These are phyloP conservation scores for Syncephalis fuscata DNA, from an alignment of 371 early-diverging fungal genomes.

Conservation along the genomic window DNA sequence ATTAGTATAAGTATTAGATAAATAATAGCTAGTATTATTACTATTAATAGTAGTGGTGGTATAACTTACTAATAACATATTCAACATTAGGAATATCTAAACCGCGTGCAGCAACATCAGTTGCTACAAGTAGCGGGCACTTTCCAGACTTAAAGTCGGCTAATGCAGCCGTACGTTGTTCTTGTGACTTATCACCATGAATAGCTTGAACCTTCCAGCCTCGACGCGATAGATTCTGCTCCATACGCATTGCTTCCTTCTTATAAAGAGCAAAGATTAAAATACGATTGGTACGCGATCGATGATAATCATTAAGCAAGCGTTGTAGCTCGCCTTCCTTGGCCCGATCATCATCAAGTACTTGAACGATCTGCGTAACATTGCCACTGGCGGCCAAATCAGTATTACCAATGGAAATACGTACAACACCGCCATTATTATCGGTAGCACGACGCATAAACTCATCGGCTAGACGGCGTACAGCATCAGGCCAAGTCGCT, in stretches of 20 bases:
- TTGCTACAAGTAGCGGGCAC: slow-evolving; percentile 69
- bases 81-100: slow-evolving; percentile 96
- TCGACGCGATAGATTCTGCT: slow-evolving; percentile 38
- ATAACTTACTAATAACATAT: slow-evolving; percentile 64
- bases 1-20: too few relatives aligned
- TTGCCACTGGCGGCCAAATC: slow-evolving; percentile 83
- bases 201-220: slow-evolving; percentile 76
- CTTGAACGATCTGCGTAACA: slow-evolving; percentile 89
- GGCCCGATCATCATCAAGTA: slow-evolving; percentile 49
- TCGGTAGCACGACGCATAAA: slow-evolving; percentile 54
- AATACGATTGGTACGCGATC: slow-evolving; percentile 56
- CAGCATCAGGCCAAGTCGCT: slow-evolving; percentile 57
- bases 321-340: slow-evolving; percentile 70
- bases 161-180: slow-evolving; percentile 48
- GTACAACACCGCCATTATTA: slow-evolving; percentile 18
- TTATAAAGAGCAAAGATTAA: slow-evolving; percentile 88
- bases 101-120: slow-evolving; percentile 93
- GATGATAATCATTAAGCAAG: slow-evolving; percentile 69
- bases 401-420: slow-evolving; percentile 84
- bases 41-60: too few relatives aligned
- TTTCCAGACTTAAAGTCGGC: slow-evolving; percentile 52
- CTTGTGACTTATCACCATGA: slow-evolving; percentile 71
- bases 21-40: too few relatives aligned
- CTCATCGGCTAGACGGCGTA: slow-evolving; percentile 69
- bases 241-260: slow-evolving; percentile 80